phyloP scores from a whole-genome alignment of 495 filamentous ascomycete genomes.

The Podospora anserina region DNA sequence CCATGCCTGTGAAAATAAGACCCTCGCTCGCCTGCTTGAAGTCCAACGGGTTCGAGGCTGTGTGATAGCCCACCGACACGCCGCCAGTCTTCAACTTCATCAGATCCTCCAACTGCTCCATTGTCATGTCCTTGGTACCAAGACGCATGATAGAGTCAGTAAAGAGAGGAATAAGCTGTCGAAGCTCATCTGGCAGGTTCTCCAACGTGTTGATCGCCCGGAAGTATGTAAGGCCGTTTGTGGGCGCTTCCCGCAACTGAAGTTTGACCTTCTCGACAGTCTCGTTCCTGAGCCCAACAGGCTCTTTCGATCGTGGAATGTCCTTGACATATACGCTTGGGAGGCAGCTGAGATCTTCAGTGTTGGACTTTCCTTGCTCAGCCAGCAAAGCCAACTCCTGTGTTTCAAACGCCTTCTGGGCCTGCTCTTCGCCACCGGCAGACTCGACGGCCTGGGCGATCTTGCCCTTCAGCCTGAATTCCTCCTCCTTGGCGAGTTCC shows the following conservation, averaged over 20 bases:
- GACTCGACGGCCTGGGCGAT: slow-evolving; percentile 64
- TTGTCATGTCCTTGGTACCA: slow-evolving; percentile 78
- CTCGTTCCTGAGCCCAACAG: slow-evolving; percentile 64
- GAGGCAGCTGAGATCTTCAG: slow-evolving; percentile 79
- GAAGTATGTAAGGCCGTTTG: slow-evolving; percentile 96
- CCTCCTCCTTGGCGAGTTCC: slow-evolving; percentile 76
- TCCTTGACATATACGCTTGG: slow-evolving; percentile 84
- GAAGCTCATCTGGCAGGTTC: slow-evolving; percentile 78
- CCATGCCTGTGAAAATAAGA: slow-evolving; percentile 75
- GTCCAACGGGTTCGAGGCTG: slow-evolving; percentile 69
- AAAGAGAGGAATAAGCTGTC: slow-evolving; percentile 83
- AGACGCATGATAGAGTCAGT: slow-evolving; percentile 89
- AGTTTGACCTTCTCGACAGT: slow-evolving; percentile 64
- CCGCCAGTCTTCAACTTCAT: slow-evolving; percentile 98
- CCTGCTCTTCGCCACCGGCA: slow-evolving; percentile 67
- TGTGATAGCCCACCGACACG: slow-evolving; percentile 72
- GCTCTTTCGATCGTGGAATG: slow-evolving; percentile 75
- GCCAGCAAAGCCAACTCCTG: slow-evolving; percentile 76
- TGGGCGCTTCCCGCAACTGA: slow-evolving; percentile 88
- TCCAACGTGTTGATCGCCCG: slow-evolving; percentile 77
- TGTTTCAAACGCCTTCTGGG: slow-evolving; percentile 62
- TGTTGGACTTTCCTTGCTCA: slow-evolving; percentile 76
- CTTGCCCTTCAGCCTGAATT: slow-evolving; percentile 62
- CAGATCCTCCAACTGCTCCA: slow-evolving; percentile 91
- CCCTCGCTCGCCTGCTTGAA: slow-evolving; percentile 72